Base-by-base conservation (phyloP, 768 basidiomycete species). In the Ramaria rubella region DNA sequence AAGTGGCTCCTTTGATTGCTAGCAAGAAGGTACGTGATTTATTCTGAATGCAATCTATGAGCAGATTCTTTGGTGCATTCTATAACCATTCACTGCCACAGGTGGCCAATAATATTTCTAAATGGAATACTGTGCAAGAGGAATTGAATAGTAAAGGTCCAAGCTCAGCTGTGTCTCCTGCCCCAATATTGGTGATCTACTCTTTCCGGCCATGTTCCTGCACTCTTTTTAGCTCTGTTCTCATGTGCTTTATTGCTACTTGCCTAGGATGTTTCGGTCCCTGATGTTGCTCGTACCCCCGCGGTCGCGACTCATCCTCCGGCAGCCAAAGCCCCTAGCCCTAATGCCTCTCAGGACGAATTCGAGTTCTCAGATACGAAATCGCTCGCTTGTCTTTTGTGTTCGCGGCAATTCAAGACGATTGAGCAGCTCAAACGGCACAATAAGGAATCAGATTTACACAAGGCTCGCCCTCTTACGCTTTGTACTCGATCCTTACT, bases 41-140 rank as follows among this genome's bases (percentile, higher is more conserved):
- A 1, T 15, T 31, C 9, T 8, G 19, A 15, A 49, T 19, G 2
- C 5, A n/a, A 8, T 40, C 14, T 5, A 17, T 17, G n/a, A n/a
- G 31, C 21, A 31, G 19, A 50, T 5, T 7, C 33, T 6, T 5
- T 63, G 43, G 60, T 52, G 26, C 58, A 15, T 4, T 48, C 7
- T 52, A 40, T 45, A 56, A 49, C 27, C 21, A 24, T 24, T 31
- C 23, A 49, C 34, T 56, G 56, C 42, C 67, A 19, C 67, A 96
- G 91, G 89, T 85, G 44, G 88, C 81, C 49, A 88, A 81, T 68
- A 93, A 94, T 64, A 97, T 99, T 67, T 85, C 80, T 64, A 97
- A 98, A 68, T 99, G 95, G 96, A 98, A 94, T 67, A 87, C 86
- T 73, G 90, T 94, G 9, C 91, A 95, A 70, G 87, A 86, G 70